A percentile compares a stretch with the other conserved stretches of the same genome.
phyloP scores from a whole-genome alignment of 2,329 filamentous ascomycete species.

The Talaromyces islandicus region DNA sequence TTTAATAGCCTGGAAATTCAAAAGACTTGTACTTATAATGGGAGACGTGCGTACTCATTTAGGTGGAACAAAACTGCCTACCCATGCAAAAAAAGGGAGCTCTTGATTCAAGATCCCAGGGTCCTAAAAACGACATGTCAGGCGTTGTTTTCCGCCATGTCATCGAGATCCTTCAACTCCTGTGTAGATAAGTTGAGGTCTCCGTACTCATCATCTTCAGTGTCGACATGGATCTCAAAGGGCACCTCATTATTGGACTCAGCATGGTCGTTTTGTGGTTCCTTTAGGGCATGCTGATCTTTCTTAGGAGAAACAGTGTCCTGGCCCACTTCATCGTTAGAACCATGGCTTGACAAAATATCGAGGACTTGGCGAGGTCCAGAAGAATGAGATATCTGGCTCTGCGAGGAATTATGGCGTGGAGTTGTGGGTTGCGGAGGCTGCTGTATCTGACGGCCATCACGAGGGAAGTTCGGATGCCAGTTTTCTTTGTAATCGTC shows the following conservation, averaged over 20 bases:
- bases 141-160: not conserved
- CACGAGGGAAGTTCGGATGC: not conserved
- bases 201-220: slow-evolving; percentile 10
- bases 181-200: slow-evolving; percentile 9
- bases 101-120: not conserved
- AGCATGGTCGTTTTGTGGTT: not conserved
- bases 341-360: not conserved
- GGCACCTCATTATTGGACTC: not conserved
- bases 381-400: not conserved
- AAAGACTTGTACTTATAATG: not conserved
- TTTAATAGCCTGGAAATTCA: not conserved
- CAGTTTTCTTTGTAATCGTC: slow-evolving; percentile 8
- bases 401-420: not conserved
- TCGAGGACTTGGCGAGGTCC: not conserved
- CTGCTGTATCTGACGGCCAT: not conserved
- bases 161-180: slow-evolving; percentile 8
- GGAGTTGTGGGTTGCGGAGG: not conserved
- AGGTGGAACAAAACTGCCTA: not conserved
- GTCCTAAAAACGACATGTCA: not conserved
- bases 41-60: not conserved
- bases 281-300: no score
- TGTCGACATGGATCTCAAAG: not conserved
- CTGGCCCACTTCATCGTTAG: not conserved
- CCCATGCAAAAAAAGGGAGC: not conserved
- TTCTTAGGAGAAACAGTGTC: not conserved